Evolutionary conservation across 768 basidiomycete genomes (phyloP).

Genomic region (Melanogaster broomeanus): DNA sequence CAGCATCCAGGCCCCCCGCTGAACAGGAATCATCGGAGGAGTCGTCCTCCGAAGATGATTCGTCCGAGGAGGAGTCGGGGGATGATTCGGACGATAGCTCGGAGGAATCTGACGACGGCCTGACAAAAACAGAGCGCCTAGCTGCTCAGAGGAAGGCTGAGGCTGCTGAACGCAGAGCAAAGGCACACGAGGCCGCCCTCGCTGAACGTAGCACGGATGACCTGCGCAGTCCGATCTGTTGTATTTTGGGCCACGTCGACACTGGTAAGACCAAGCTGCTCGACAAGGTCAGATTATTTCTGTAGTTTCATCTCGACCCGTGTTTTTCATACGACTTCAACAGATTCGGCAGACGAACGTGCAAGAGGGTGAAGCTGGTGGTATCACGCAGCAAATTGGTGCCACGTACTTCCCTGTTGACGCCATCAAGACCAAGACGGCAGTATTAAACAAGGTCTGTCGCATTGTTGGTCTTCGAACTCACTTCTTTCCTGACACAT

Average conservation of each 20-base stretch:
- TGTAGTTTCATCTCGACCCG: not conserved
- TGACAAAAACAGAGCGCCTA: constrained; percentile 67
- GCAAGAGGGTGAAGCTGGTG: constrained; percentile 98
- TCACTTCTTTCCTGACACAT: constrained; percentile 8
- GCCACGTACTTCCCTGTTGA: constrained; percentile 98
- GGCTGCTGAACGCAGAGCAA: constrained; percentile 76
- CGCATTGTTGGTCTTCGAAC: not conserved
- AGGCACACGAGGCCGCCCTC: constrained; percentile 82
- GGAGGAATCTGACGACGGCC: constrained; percentile 58
- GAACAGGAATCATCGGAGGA: constrained; percentile 30
- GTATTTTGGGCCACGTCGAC: constrained; percentile 99
- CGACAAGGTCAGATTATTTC: constrained; percentile 75
- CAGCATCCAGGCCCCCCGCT: constrained; percentile 28
- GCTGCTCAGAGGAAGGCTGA: constrained; percentile 76
- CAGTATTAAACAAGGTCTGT: constrained; percentile 83
- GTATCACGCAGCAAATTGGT: constrained; percentile 99
- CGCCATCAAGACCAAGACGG: constrained; percentile 91
- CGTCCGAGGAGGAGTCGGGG: constrained; percentile 49
- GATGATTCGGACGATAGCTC: constrained; percentile 46
- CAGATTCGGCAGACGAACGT: constrained; percentile 99
- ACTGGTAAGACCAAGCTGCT: constrained; percentile 98
- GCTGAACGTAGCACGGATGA: constrained; percentile 88
- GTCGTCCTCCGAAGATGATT: constrained; percentile 43
- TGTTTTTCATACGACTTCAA: constrained; percentile 4
- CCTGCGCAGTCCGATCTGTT: constrained; percentile 95